phyloP scores from a whole-genome alignment of 1,284 basidiomycete genomes.

The Fistulinella staudtii region DNA sequence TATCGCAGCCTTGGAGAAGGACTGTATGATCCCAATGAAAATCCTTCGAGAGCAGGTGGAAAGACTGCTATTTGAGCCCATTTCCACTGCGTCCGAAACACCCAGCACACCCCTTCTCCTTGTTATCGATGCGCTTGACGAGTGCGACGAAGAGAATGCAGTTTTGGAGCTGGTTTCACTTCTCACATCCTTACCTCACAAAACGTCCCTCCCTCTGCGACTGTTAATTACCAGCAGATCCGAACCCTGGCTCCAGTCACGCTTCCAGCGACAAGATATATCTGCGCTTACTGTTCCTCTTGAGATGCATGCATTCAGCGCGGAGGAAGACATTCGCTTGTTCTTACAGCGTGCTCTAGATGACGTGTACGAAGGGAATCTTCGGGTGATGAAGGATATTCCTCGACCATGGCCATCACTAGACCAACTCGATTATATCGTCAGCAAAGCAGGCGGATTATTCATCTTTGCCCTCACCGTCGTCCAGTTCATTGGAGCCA shows the following conservation, averaged over 20 bases:
- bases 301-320: slow-evolving; percentile 16
- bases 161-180: slow-evolving; percentile 18
- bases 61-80: slow-evolving; percentile 13
- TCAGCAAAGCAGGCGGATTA: slow-evolving; percentile 23
- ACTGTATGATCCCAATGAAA: slow-evolving; percentile 19
- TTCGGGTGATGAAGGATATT: slow-evolving; percentile 16
- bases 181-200: slow-evolving; percentile 9
- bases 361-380: slow-evolving; percentile 12
- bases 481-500: slow-evolving; percentile 18
- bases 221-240: slow-evolving; percentile 19
- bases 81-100: slow-evolving; percentile 6
- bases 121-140: slow-evolving; percentile 20
- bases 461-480: slow-evolving; percentile 26
- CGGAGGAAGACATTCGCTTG: slow-evolving; percentile 18
- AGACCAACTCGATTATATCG: slow-evolving; percentile 16
- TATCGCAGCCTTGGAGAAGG: slow-evolving; percentile 13
- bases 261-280: slow-evolving; percentile 7
- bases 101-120: slow-evolving; percentile 6
- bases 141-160: slow-evolving; percentile 18
- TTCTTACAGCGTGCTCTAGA: slow-evolving; percentile 16
- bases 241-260: slow-evolving; percentile 20
- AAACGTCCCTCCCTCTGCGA: slow-evolving; percentile 12
- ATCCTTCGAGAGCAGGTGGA: slow-evolving; percentile 22
- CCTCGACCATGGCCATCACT: too few relatives aligned
- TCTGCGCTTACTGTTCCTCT: slow-evolving; percentile 9